Percentiles rank a stretch among this genome's conserved stretches.
Conservation (phyloP, 2,329 filamentous ascomycete species). For the Clonostachys rosea region DNA sequence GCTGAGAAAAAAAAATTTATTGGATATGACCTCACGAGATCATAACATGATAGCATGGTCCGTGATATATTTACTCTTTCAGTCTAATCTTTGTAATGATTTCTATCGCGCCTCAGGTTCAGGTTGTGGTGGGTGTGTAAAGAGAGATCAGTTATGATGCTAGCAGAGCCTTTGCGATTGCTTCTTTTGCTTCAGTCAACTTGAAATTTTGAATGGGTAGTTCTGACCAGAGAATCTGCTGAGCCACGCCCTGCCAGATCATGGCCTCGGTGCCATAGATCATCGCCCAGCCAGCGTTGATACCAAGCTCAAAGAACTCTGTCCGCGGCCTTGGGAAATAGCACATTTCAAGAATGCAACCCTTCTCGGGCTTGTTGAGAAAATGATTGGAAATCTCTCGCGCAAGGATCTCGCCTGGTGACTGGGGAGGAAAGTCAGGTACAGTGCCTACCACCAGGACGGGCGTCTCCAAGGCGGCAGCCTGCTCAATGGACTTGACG, state of each 20-base stretch:
- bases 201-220: conserved; percentile 4
- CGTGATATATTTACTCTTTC: too few relatives aligned
- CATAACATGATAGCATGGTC: too few relatives aligned
- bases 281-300: conserved; percentile 3
- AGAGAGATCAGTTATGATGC: neutral
- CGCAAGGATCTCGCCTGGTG: conserved; percentile 4
- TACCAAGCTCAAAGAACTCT: conserved; percentile 3
- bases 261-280: conserved; percentile 6
- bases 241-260: conserved; percentile 8
- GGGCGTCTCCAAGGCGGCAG: conserved; percentile 2
- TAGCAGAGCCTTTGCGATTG: neutral
- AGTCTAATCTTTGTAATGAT: too few relatives aligned
- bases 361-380: conserved; percentile 4
- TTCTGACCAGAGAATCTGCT: conserved; percentile 9
- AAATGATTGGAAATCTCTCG: conserved; percentile 4
- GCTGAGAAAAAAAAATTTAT: too few relatives aligned
- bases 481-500: conserved; percentile 3
- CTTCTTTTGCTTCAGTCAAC: neutral
- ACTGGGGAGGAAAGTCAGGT: conserved; percentile 7
- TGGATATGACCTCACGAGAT: too few relatives aligned
- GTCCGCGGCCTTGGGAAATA: conserved; percentile 8
- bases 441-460: conserved; percentile 6
- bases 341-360: conserved; percentile 8
- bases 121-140: too few relatives aligned
- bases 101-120: too few relatives aligned